phyloP scores from a whole-genome alignment of 495 filamentous ascomycete species.

The Massariosphaeria phaeospora region DNA sequence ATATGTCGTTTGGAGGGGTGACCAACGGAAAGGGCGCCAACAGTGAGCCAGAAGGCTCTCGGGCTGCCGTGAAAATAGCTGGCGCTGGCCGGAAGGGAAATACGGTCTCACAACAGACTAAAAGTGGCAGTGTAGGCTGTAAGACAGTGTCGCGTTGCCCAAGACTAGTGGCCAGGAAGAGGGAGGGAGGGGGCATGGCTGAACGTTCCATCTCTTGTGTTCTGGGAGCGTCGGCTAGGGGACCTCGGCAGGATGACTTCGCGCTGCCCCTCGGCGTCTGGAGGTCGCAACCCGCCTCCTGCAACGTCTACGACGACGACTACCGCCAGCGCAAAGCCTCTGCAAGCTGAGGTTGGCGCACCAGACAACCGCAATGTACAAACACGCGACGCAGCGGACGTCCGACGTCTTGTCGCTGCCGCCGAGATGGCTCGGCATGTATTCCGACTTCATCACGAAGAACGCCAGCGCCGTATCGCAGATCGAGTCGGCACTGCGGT shows the following conservation, averaged over 20 bases:
- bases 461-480: conserved; percentile 87
- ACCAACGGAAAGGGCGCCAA: no score
- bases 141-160: no score
- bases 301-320: not conserved
- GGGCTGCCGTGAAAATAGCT: no score
- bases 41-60: no score
- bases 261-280: no score
- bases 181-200: not conserved
- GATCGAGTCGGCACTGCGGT: conserved; percentile 87
- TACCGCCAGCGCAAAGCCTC: conserved; percentile 9
- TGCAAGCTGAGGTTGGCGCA: no score
- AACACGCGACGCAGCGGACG: conserved; percentile 30
- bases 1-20: no score
- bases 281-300: conserved; percentile 20
- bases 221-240: not conserved
- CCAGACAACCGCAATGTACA: conserved; percentile 28
- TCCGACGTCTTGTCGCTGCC: conserved; percentile 48
- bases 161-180: no score
- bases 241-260: conserved; percentile 33
- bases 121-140: no score
- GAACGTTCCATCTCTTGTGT: not conserved
- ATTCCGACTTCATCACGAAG: conserved; percentile 88
- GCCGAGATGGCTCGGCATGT: conserved; percentile 70
- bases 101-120: no score
- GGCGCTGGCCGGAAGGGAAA: no score